These are phyloP conservation scores for Extremus antarcticus DNA, from an alignment of 495 filamentous ascomycete genomes.

Conservation along the genomic window DNA sequence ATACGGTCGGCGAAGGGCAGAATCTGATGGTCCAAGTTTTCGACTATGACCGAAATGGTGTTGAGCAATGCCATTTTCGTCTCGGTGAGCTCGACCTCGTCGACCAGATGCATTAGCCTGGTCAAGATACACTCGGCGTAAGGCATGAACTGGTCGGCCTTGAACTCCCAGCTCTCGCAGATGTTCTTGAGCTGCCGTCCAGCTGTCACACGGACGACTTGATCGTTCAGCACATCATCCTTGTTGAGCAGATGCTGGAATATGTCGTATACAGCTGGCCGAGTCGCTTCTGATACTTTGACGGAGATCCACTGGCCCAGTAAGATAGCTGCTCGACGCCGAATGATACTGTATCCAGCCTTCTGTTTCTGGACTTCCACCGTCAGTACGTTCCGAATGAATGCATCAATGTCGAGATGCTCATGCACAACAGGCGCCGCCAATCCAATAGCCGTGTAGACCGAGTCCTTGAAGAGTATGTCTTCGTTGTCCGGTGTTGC, in stretches of 20 bases:
- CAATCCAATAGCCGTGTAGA: conserved; percentile 85
- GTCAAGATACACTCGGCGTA: conserved; percentile 59
- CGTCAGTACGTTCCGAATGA: conserved; percentile 62
- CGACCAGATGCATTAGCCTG: conserved; percentile 60
- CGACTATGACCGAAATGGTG: conserved; percentile 68
- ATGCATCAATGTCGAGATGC: conserved; percentile 66
- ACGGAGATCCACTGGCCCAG: conserved; percentile 83
- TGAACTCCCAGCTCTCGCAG: conserved; percentile 76
- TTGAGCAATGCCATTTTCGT: conserved; percentile 78
- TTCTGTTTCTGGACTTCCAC: conserved; percentile 67
- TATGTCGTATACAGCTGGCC: conserved; percentile 71
- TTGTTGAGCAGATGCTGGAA: conserved; percentile 78
- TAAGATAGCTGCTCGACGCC: conserved; percentile 75
- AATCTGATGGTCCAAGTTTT: conserved; percentile 63
- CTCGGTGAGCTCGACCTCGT: conserved; percentile 73
- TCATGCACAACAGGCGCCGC: conserved; percentile 62
- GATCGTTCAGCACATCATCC: conserved; percentile 69
- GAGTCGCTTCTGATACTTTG: conserved; percentile 50
- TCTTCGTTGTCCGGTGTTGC: conserved; percentile 52
- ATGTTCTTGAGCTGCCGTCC: conserved; percentile 70
- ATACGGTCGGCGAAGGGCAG: conserved; percentile 68
- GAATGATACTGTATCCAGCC: conserved; percentile 73
- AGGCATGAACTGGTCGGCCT: conserved; percentile 55
- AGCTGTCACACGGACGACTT: conserved; percentile 83
- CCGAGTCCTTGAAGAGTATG: conserved; percentile 77